Base-by-base conservation (phyloP, 1,284 basidiomycete species). In the Marasmius oreades region DNA sequence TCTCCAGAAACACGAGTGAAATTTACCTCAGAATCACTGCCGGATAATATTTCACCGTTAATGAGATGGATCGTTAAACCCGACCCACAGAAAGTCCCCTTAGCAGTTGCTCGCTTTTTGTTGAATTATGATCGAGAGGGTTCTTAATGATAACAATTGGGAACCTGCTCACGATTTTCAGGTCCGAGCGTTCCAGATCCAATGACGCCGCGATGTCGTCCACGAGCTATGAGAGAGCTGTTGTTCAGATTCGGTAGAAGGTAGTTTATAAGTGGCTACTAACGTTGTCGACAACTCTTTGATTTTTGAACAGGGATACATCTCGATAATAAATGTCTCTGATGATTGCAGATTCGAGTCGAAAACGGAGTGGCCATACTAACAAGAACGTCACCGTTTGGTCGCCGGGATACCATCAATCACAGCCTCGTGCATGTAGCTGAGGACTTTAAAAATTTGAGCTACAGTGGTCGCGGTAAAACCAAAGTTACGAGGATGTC, bases 321-420 rank as follows among this genome's bases (percentile, higher is more conserved):
- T 95, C 91, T 58, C 84, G 85, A 71, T 97, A 97, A 71, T 84
- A 96, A 18, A 96, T 80, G 67, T 96, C 93, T 8, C 93, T 94
- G 63, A 20, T 37, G 51, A 37, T 14, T 10, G 11, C 39, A 42
- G 5, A 5, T 42, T 31, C 28, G 39, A 42, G 16, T 16, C 39
- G 2, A 16, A 3, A 18, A 18, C 36, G n/a, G 8, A 8, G 5
- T 16, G 39, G 39, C 5, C 34, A 5, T 42, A 4, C 16, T 2
- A 2, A 2, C 11, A 42, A 42, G 8, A 42, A n/a, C 7, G 11
- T 43, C 12, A 60, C 58, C 47, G 65, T 67, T 59, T 57, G 37
- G 51, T 58, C 14, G 56, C 36, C 12, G 50, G 57, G n/a, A 61
- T 31, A 18, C 54, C 23, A 14, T 45, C 48, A 5, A 53, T 26